Evolutionary conservation across 495 filamentous ascomycete genomes (phyloP), one percentile per base, ranked within the genome.

Genomic region (Penicillium verhagenii): DNA sequence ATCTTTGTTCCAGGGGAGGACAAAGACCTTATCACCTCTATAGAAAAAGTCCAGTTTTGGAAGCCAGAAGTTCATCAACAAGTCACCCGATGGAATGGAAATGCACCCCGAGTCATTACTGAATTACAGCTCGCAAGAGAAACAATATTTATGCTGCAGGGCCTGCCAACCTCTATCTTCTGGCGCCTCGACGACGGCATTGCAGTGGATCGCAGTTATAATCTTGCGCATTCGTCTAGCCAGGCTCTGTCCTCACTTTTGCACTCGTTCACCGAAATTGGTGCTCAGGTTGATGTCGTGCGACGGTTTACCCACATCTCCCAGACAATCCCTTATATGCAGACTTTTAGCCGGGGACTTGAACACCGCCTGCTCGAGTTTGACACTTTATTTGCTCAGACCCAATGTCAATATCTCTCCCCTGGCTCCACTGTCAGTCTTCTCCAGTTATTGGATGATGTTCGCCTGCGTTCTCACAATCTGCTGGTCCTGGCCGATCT

Each of bases 111-210:
- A 67, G 69, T 72, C 3, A 70, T 95, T 29, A 85, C 89, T 0
- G 91, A 94, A 61, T 72, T 88, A 2, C 88, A 93, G 51, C 66
- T 84, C 4, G 74, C 92, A 28, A 85, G 92, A 38, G 92, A 97
- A 58, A 77, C 83, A 1, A 73, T 96, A 1, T 92, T 89, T 58
- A 93, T 96, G 91, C 80, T 97, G 1, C 79, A 82, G 28, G 92
- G 91, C 0, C 72, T 96, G 18, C 82, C 86, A 31, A 95, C 89
- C 1, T 86, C 82, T 18, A 66, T 96, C 6, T 96, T 89, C 52
- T 60, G 60, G 64, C 65, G 66, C 7, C 44, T 72, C 29, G 76
- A 82, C 28, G 59, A 73, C 14, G 65, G 65, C 1, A 59, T 77
- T 11, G 70, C 63, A 29, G 49, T 78, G 18, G 71, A 72, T 51